Evolutionary conservation across 139 green algal genomes (phyloP).

Genomic region (Picochlorum sp.): DNA sequence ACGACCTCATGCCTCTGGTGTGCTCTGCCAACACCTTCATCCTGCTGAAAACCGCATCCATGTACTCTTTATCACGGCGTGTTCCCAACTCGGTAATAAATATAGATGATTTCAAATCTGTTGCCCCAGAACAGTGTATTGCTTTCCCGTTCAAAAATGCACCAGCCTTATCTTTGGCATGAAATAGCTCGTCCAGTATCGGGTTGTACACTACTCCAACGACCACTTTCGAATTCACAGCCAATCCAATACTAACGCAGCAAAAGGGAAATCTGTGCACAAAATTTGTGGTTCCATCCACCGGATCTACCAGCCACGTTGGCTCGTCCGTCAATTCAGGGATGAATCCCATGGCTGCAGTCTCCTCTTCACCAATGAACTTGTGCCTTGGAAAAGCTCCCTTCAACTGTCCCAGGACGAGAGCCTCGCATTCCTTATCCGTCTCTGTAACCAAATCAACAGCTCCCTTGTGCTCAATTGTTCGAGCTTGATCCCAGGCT

Average conservation of each 20-base stretch:
- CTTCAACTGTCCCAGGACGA: constrained; percentile 39
- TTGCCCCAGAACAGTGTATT: constrained; percentile 41
- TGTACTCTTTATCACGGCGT: constrained; percentile 42
- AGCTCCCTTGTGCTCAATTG: constrained; percentile 35
- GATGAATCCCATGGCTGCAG: constrained; percentile 26
- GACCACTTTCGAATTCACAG: constrained; percentile 50
- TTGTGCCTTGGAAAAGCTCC: constrained; percentile 56
- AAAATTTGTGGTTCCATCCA: constrained; percentile 96
- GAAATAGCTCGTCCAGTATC: constrained; percentile 75
- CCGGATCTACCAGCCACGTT: constrained; percentile 85
- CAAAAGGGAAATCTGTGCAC: constrained; percentile 92
- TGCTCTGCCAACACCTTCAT: constrained; percentile 30
- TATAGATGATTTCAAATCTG: constrained; percentile 52
- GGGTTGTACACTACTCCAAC: constrained; percentile 94
- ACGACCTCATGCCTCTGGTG: constrained; percentile 56
- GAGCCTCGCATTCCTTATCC: constrained; percentile 74
- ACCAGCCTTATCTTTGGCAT: constrained; percentile 44
- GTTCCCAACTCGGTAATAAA: constrained; percentile 78
- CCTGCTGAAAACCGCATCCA: constrained; percentile 62
- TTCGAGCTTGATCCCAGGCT: constrained; percentile 22
- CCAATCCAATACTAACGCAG: constrained; percentile 80
- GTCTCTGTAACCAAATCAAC: constrained; percentile 95
- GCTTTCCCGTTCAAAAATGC: constrained; percentile 63
- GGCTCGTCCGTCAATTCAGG: constrained; percentile 60
- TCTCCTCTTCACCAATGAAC: constrained; percentile 77